Evolutionary conservation across 169 alveolate species (phyloP), one percentile per base, ranked within the genome.

Genomic region (Cryptosporidium parvum): DNA sequence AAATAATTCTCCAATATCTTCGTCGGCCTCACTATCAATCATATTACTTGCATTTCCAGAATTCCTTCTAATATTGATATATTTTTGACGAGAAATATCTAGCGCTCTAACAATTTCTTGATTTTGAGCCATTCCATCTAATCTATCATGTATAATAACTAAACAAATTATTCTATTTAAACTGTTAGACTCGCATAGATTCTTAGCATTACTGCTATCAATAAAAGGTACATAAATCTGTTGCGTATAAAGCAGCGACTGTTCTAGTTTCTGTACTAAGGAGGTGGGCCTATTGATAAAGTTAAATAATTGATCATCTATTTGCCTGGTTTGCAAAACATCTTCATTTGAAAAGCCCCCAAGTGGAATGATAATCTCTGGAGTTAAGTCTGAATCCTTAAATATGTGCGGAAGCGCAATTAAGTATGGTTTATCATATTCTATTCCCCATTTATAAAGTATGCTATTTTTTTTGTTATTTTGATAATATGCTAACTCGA

Each of bases 111-210:
- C 21, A 26, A 29, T n/a, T 31, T 80, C 58, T 37, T 37, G 42
- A 31, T 48, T 37, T 37, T 53, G 35, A 10, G 12, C n/a, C 12
- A 9, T 5, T 48, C 44, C 52, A 56, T 73, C 72, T 1, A 35
- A 35, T 65, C 29, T 65, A 14, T 65, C 89, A 10, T 80, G 72
- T 12, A 80, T 12, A 44, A 80, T 80, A 5, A 80, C 18, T 26
- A 80, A 21, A 26, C 89, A 80, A 23, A 80, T 39, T 62, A 80
- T 23, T n/a, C 89, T 16, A 31, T 58, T 67, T 18, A 80, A 44
- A 62, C 73, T 42, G 39, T 80, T 80, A 4, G 89, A 80, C 56
- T 80, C 89, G 21, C 89, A 80, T 18, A 80, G n/a, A 65, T 8
- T 44, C 45, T 62, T 59, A 9, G 56, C 80, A 80, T 80, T 80